These are phyloP conservation scores for Grigorovia humatica DNA, from an alignment of 805 yeast species.

Conservation along the genomic window DNA sequence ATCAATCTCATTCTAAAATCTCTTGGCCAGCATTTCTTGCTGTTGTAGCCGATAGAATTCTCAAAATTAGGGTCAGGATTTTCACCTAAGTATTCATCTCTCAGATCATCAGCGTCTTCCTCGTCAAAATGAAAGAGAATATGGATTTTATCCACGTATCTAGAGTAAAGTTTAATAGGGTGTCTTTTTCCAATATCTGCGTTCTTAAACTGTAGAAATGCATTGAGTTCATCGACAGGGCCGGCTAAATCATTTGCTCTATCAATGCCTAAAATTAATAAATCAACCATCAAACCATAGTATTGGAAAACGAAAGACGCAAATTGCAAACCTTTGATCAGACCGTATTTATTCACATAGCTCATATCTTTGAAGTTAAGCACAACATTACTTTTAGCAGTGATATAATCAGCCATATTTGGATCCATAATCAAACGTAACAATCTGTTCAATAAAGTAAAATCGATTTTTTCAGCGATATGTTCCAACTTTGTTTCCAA, in stretches of 20 bases:
- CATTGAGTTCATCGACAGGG: conserved; percentile 56
- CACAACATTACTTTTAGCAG: conserved; percentile 79
- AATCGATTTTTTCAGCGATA: conserved; percentile 76
- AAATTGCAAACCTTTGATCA: conserved; percentile 82
- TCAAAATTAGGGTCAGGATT: conserved; percentile 92
- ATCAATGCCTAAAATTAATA: conserved; percentile 73
- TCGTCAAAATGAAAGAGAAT: conserved; percentile 66
- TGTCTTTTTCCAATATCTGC: conserved; percentile 48
- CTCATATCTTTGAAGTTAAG: conserved; percentile 90
- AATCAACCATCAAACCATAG: conserved; percentile 78
- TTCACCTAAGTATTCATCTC: conserved; percentile 66
- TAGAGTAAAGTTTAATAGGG: conserved; percentile 71
- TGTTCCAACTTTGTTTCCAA: conserved; percentile 65
- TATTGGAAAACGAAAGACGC: conserved; percentile 83
- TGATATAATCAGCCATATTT: conserved; percentile 86
- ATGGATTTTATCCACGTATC: conserved; percentile 76
- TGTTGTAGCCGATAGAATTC: conserved; percentile 74
- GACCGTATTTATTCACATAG: conserved; percentile 80
- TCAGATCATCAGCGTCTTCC: conserved; percentile 64
- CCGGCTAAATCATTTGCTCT: conserved; percentile 87
- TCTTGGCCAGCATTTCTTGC: conserved; percentile 89
- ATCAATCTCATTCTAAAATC: conserved; percentile 85
- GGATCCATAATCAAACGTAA: conserved; percentile 77
- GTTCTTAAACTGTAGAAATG: conserved; percentile 63
- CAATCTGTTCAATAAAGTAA: conserved; percentile 74